Evolutionary conservation across 2,329 filamentous ascomycete species (phyloP), one percentile per base, ranked within the genome.

Genomic region (Ophiosphaerella narmari): DNA sequence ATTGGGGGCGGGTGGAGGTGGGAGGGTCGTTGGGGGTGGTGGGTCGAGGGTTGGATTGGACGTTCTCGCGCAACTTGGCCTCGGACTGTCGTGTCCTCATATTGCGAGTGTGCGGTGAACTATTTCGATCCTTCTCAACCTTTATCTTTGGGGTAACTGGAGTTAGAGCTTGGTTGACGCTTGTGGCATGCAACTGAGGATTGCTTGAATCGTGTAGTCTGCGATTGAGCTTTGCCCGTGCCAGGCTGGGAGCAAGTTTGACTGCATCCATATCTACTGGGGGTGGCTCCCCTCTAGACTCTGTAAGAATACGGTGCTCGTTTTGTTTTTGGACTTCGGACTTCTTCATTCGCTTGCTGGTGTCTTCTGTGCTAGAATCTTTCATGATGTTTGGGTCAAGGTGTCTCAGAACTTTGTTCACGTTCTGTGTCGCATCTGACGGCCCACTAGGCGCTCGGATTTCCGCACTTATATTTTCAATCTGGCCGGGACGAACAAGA

Each of bases 331-430:
- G 49, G 26, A 24, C 36, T 46, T 50, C 21, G 1, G 47, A 39
- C 41, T 42, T 56, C 37, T 60, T 60, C 16, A 47, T 41, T 14
- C 65, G 59, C 38, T 71, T 71, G 13, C 39, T 59, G 1, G 60
- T 50, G 7, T 46, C 42, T 11, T 52, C 53, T 13, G 62, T 59
- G 9, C 46, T 39, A 29, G 40, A 37, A 36, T 39, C 55, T 36
- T 36, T 47, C 7, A 61, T n/a, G n/a, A 60, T 41, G 29, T 72
- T 73, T 1, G 57, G 58, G 32, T 71, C 63, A 4, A 73, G 39
- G 12, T 60, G 46, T 24, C 56, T 59, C 13, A 73, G 50, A 7
- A 59, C 50, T 13, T 52, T 39, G 12, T 46, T 26, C 1, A 50
- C 44, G 18, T 26, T 37, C n/a, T 46, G 21, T 8, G 32, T 39